Evolutionary conservation across 257 asterid species (phyloP), one percentile per base, ranked within the genome.

Genomic region (Penstemon eatonii): DNA sequence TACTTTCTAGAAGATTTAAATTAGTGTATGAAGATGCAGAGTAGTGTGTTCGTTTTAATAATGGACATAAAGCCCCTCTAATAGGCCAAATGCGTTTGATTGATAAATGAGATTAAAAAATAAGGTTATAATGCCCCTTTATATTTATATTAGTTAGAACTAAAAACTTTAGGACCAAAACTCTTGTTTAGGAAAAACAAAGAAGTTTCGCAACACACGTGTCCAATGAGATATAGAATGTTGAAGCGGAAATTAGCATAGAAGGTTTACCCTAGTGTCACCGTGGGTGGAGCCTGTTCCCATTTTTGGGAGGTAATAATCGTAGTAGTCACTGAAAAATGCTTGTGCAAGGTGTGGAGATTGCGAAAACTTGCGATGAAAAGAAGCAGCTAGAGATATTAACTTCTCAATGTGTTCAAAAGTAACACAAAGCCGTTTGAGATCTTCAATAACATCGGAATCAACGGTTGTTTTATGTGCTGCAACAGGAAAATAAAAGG

Each of bases 341-440:
- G 87, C 84, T 68, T 80, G 80, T 5, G 87, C 84, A 25, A 94
- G 85, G 63, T 83, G 90, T 49, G 92, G 96, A 18, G 95, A 86
- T 60, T 78, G 89, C 79, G 77, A 49, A 79, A 94, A 87, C 76
- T 86, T 94, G 65, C 83, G 89, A 61, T 86, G 88, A 76, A 94
- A 86, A 52, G 96, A 94, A 52, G 92, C 90, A 7, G 97, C 96
- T 11, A 91, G 59, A 42, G 60, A 75, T 63, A 84, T 76, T 72
- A 94, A 76, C 79, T 85, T 86, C 87, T 94, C 99, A 69, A 91
- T 77, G 67, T 87, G 89, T 71, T 73, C 90, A 67, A 94, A 91
- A 56, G 86, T 76, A 59, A 75, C 67, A 76, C 84, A 88, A 59
- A 91, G 85, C 70, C 89, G 84, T 76, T 70, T 70, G 63, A 91